Evolutionary conservation across 2,329 filamentous ascomycete genomes (phyloP).

Genomic region (Exophiala phaeomuriformis): DNA sequence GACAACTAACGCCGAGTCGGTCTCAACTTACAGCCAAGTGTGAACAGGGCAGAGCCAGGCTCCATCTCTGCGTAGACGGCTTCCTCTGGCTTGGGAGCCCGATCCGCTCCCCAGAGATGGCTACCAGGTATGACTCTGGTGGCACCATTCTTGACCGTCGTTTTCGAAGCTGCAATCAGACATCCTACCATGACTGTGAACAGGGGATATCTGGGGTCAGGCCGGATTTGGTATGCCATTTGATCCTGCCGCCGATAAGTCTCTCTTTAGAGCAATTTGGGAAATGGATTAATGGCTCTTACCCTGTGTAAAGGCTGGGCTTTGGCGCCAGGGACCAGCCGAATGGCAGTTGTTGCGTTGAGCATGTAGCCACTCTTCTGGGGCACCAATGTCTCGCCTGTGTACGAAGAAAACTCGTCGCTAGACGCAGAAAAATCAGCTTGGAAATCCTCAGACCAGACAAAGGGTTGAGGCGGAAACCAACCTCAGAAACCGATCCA

Average conservation of each 20-base stretch:
- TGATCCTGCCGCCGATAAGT: neutral
- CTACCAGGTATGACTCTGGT: conserved; percentile 28
- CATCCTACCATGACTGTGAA: conserved; percentile 17
- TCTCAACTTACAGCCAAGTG: conserved; percentile 22
- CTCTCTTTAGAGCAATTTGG: neutral
- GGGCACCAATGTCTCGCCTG: neutral
- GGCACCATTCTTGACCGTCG: conserved; percentile 28
- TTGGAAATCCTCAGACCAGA: no score
- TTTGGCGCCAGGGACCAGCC: neutral
- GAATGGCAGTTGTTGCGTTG: neutral
- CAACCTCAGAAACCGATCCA: neutral
- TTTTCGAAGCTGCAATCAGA: conserved; percentile 10
- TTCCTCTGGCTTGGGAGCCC: conserved; percentile 14
- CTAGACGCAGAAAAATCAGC: neutral
- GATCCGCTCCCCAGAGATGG: conserved; percentile 25
- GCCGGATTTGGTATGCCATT: neutral
- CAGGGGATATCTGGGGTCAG: neutral
- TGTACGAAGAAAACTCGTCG: neutral
- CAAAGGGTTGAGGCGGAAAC: no score
- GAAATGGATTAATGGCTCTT: neutral
- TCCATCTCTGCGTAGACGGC: conserved; percentile 29
- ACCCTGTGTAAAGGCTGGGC: conserved; percentile 1
- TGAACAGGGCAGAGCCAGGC: conserved; percentile 34
- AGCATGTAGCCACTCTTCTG: conserved; percentile 2
- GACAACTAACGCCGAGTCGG: neutral